Base-by-base conservation (phyloP, 2,329 filamentous ascomycete genomes). In the Botrytis medusae region DNA sequence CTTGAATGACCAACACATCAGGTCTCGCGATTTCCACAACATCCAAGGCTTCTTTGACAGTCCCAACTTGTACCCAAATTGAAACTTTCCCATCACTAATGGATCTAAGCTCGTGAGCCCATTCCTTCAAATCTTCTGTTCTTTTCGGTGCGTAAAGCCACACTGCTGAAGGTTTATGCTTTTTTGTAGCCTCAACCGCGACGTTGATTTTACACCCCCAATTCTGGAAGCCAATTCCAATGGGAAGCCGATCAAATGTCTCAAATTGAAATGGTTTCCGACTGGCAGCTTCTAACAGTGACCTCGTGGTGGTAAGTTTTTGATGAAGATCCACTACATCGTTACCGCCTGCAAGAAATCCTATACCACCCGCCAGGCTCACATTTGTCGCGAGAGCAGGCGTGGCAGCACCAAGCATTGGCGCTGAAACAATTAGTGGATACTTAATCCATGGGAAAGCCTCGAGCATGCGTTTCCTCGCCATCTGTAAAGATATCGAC, bases 361-460 rank as follows among this genome's bases (percentile, higher is more conserved):
- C 87, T 2, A 87, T 75, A 6, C 86, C 86, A 6, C 86, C 85
- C 40, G 87, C 86, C 76, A 82, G 82, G 1, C 87, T 89, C n/a
- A 93, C 86, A 61, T 88, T 86, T 44, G 89, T 83, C 2, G 90
- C 89, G 4, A 93, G 85, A 0, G 82, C 76, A 79, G 85, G 74
- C 80, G 86, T 78, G 81, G 85, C 77, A 86, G 93, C 88, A 48
- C 89, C 84, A 59, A 90, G 87, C 92, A 94, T 93, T 0, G 92
- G 92, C 1, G 90, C 91, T 57, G 85, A 84, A 62, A 86, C 83
- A 40, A 94, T 85, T 25, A 92, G 20, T 4, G 72, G 72, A 16
- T 20, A 32, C 14, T 32, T 9, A 25, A 65, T 62, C 72, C 69
- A 74, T 65, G 72, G 72, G 25, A 72, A 74, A 12, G 69, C 2